Conservation (phyloP, 176 grass and related monocot genomes). For the Avena insularis region DNA sequence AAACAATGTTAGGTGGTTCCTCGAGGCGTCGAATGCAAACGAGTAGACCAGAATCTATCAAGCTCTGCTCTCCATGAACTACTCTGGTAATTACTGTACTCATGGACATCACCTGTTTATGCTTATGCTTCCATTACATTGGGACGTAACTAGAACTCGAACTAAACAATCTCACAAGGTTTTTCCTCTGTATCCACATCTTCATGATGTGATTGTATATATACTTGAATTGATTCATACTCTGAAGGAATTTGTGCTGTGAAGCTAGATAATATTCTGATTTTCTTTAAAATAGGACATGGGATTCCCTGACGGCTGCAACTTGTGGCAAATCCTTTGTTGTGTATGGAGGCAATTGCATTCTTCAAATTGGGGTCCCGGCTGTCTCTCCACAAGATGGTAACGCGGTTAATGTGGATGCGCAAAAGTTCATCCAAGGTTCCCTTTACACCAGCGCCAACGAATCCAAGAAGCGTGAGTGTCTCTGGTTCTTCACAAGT, state of each 20-base stretch:
- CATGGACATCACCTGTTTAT: not conserved
- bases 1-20: constrained; percentile 61
- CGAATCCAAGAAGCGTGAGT: constrained; percentile 87
- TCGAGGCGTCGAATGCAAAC: constrained; percentile 64
- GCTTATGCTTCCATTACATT: not conserved
- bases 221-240: not conserved
- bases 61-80: constrained; percentile 62
- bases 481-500: not conserved
- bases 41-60: constrained; percentile 50
- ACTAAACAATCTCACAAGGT: not conserved
- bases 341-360: constrained; percentile 70
- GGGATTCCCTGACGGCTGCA: constrained; percentile 72
- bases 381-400: constrained; percentile 55
- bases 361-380: constrained; percentile 86
- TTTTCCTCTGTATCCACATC: not conserved
- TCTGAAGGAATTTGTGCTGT: constrained; percentile 9
- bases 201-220: not conserved
- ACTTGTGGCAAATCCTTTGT: constrained; percentile 95
- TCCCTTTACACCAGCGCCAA: constrained; percentile 70
- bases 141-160: not conserved
- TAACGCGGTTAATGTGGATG: constrained; percentile 55
- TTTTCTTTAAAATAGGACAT: constrained; percentile 64
- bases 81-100: constrained; percentile 60
- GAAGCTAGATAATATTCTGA: not conserved
- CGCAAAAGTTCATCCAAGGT: constrained; percentile 65